A percentile compares a stretch with the other conserved stretches of the same genome.
Conservation (phyloP, 2,329 filamentous ascomycete species). For the Pseudonectria buxi region DNA sequence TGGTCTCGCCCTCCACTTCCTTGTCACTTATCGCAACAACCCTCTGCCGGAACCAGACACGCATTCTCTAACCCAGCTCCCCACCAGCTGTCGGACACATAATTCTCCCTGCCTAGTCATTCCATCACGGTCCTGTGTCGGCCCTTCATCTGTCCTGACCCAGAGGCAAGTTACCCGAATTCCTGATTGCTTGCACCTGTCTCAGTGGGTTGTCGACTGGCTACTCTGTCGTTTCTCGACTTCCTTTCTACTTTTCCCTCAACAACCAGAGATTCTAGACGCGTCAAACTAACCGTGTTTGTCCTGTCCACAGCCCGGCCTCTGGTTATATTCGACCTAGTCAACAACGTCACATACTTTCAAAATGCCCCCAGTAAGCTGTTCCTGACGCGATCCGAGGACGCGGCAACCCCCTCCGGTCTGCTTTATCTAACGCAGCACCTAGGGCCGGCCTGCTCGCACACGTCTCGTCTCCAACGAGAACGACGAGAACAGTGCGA, state of each 20-base stretch:
- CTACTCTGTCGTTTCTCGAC: conserved; percentile 5
- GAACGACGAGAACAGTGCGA: conserved; percentile 82
- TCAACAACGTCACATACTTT: conserved; percentile 15
- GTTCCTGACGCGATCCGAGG: conserved; percentile 8
- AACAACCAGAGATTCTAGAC: conserved; percentile 9
- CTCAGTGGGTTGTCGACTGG: conserved; percentile 16
- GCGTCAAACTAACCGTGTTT: conserved; percentile 18
- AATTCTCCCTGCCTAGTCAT: conserved; percentile 28
- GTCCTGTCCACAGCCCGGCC: conserved; percentile 8
- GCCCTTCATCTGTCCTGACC: conserved; percentile 25
- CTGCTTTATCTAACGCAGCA: conserved; percentile 8
- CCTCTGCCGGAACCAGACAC: conserved; percentile 13
- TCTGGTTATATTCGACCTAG: conserved; percentile 15
- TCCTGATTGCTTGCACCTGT: conserved; percentile 24
- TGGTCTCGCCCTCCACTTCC: conserved; percentile 18
- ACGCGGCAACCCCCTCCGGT: neutral
- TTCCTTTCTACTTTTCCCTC: conserved; percentile 10
- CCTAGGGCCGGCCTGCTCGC: conserved; percentile 61
- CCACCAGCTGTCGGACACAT: conserved; percentile 19
- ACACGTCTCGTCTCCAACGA: conserved; percentile 77
- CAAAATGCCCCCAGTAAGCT: conserved; percentile 33
- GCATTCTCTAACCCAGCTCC: conserved; percentile 20
- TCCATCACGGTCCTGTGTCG: conserved; percentile 29
- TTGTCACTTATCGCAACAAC: conserved; percentile 9
- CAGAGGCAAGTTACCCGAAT: conserved; percentile 29